These are phyloP conservation scores for Tylopilus sp. DNA, from an alignment of 768 basidiomycete species.

Conservation along the genomic window DNA sequence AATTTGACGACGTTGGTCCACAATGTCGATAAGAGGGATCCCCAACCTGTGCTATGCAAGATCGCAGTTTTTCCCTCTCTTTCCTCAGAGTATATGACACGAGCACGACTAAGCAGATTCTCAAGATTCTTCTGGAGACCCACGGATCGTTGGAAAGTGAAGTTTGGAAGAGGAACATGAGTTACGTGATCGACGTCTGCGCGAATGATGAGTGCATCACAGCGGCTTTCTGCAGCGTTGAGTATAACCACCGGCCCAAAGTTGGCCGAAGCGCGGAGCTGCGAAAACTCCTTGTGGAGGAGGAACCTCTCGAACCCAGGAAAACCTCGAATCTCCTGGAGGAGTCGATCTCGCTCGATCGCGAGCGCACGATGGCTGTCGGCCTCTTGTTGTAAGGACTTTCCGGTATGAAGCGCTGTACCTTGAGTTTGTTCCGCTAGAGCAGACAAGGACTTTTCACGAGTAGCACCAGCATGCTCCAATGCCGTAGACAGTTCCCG, in stretches of 20 bases:
- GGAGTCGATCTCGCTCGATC: constrained; percentile 1
- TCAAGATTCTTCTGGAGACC: no score
- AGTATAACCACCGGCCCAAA: no score
- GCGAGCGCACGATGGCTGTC: constrained; percentile 3
- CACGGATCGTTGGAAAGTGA: not conserved
- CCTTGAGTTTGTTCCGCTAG: not conserved
- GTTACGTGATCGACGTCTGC: not conserved
- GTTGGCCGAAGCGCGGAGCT: no score
- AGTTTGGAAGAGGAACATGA: constrained; percentile 1
- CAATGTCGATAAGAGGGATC: not conserved
- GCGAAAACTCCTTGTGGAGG: no score
- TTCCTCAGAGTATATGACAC: no score
- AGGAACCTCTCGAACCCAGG: not conserved
- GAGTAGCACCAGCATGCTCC: not conserved
- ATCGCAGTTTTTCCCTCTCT: not conserved
- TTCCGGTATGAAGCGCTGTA: not conserved
- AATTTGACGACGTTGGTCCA: constrained; percentile 5
- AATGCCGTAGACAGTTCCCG: not conserved
- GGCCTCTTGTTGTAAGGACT: not conserved
- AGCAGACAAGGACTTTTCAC: not conserved
- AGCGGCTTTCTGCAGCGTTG: no score
- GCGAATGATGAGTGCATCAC: no score
- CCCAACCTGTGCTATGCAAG: no score
- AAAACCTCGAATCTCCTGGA: no score
- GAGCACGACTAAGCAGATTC: no score